phyloP scores from a whole-genome alignment of 2,329 filamentous ascomycete genomes.

The Ceratocystis ficicola region DNA sequence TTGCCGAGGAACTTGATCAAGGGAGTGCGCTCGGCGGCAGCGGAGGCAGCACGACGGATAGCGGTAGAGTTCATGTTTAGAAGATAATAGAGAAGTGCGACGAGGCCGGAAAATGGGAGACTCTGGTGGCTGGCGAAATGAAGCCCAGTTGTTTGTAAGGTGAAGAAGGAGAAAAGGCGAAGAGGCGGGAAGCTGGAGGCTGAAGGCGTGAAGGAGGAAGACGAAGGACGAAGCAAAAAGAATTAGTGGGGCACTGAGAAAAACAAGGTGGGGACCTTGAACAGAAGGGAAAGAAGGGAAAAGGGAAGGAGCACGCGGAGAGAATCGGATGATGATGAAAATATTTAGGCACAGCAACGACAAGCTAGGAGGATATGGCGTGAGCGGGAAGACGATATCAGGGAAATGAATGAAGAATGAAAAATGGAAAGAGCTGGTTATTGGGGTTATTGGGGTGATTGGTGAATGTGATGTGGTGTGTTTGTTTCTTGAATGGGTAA shows the following conservation, averaged over 20 bases:
- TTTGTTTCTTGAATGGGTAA: not conserved
- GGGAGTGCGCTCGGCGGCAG: slow-evolving; percentile 47
- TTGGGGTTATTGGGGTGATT: not conserved
- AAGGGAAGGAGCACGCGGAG: slow-evolving; percentile 9
- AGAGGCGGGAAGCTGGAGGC: not conserved
- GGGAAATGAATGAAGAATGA: not conserved
- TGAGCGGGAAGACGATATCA: not conserved
- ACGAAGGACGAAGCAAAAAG: slow-evolving; percentile 5
- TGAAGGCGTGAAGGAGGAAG: not conserved
- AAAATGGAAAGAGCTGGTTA: no score
- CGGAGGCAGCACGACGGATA: slow-evolving; percentile 42
- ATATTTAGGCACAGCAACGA: not conserved
- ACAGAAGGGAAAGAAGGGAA: slow-evolving; percentile 1
- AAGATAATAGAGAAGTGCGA: not conserved
- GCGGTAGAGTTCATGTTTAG: slow-evolving; percentile 43
- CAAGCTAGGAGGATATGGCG: not conserved
- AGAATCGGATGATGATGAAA: slow-evolving; percentile 9
- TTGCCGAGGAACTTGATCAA: slow-evolving; percentile 52
- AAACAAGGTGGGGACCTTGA: slow-evolving; percentile 2
- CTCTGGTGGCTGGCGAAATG: not conserved
- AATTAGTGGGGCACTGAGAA: not conserved
- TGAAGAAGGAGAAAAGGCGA: not conserved
- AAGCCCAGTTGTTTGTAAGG: not conserved
- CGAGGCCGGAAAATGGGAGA: not conserved
- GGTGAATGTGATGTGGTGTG: not conserved